Evolutionary conservation across 352 stramenopile genomes (phyloP), one percentile per base, ranked within the genome.

Genomic region (Pythium dissotocum): DNA sequence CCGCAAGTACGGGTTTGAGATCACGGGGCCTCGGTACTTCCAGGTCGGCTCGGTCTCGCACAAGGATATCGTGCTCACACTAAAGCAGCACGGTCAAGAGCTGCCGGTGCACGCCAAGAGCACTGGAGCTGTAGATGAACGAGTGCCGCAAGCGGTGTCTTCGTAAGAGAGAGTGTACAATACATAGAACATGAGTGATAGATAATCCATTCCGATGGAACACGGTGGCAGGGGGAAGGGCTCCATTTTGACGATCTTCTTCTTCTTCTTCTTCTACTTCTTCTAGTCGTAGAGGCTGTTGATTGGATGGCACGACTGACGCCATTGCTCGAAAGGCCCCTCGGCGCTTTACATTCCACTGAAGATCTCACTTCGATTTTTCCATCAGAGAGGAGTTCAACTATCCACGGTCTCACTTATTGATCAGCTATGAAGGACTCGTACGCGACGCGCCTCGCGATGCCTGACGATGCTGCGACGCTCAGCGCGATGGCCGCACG

Each of bases 1-100:
- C 70, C 18, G 57, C 51, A 77, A 77, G 60, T 69, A 70, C 61
- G 67, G 70, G 46, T 79, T 79, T 33, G 58, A 42, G 5, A 56
- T 77, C 57, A 70, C 65, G 13, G 73, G 73, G n/a, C 62, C 66
- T 48, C 73, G 70, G 33, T 54, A 62, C 13, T 79, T 72, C 59
- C 44, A 61, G 33, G 63, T 76, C 52, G 69, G 59, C 35, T 36
- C 42, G 0, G 64, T 52, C n/a, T 33, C 52, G 21, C 61, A 60
- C 61, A 52, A 52, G 32, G 61, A 67, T 51, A 61, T 32, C 42
- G 40, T 67, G 13, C 59, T 67, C 38, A 67, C 49, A 33, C 24
- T 67, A 16, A n/a, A 67, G 52, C 51, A 7, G 8, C 38, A 46
- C 7, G 16, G 9, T 12, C 9, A 54, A n/a, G 10, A 38, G 46